Evolutionary conservation across 768 basidiomycete species (phyloP), one percentile per base, ranked within the genome.

Genomic region (Pisolithus microcarpus): DNA sequence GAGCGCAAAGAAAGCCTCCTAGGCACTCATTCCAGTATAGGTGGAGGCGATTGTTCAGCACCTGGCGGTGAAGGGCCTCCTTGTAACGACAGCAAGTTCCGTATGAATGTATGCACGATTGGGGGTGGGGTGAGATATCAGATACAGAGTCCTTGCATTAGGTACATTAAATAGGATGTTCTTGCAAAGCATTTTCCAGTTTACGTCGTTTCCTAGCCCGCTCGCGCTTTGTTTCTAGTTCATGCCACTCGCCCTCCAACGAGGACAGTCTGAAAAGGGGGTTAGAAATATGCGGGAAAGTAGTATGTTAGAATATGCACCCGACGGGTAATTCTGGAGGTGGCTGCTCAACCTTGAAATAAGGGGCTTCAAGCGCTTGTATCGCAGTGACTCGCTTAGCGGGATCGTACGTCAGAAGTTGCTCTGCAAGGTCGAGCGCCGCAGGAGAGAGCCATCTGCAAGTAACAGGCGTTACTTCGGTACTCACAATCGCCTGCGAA

Each of bases 191-290:
- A 66, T 59, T 68, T 67, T 82, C 85, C 55, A 75, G 74, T 75
- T 79, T 85, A 71, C 79, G 78, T 65, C 81, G 76, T 68, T 87
- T 86, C 71, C 82, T 88, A 52, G 86, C 85, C 38, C 91, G 79
- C 71, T 97, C 92, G 51, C 84, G 78, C 68, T 97, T 99, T 11
- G 91, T 89, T 66, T 97, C 94, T 55, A 94, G 76, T 67, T 99
- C 96, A 68, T 99, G 96, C 90, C 94, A 97, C 66, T 98, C 96
- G 42, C 96, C 95, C 64, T 91, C 82, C 38, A 96, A 69, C 11
- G 78, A 78, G 11, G 85, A 78, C 52, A 98, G 70, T 48, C 93
- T 94, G 55, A 18, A 42, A 19, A 18, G 34, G 30, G 38, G 11
- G 34, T 36, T 43, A 38, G 56, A 38, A 61, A 43, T n/a, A 43